Evolutionary conservation across 1,139 yeast genomes (phyloP).

Genomic region (Suhomyces bokatorum): DNA sequence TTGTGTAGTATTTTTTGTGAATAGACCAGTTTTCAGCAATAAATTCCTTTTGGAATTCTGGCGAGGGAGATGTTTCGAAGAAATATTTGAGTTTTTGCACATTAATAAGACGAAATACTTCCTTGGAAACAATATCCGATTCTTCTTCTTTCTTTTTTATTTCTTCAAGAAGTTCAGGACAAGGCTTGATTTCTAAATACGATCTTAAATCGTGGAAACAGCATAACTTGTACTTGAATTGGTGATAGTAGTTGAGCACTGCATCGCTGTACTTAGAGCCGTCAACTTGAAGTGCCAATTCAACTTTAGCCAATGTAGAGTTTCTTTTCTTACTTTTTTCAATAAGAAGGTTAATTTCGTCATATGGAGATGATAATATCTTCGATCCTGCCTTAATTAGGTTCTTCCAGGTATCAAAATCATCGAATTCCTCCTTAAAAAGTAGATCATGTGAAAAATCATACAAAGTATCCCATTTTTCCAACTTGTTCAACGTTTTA

Average conservation of each 20-base stretch:
- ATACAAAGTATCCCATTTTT: slow-evolving; percentile 45
- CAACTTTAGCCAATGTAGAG: slow-evolving; percentile 53
- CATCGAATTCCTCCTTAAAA: slow-evolving; percentile 49
- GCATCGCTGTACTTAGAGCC: slow-evolving; percentile 22
- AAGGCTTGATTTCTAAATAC: slow-evolving; percentile 23
- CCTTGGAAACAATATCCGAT: slow-evolving; percentile 19
- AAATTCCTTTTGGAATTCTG: slow-evolving; percentile 20
- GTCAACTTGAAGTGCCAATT: slow-evolving; percentile 32
- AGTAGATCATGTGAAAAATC: slow-evolving; percentile 36
- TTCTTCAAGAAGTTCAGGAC: background rate
- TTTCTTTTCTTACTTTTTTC: slow-evolving; percentile 46
- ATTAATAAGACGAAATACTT: slow-evolving; percentile 48
- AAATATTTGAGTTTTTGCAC: slow-evolving; percentile 45
- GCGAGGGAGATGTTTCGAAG: slow-evolving; percentile 17
- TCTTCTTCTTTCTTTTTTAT: slow-evolving; percentile 10
- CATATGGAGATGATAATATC: slow-evolving; percentile 4
- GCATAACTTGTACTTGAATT: slow-evolving; percentile 54
- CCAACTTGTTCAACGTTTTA: slow-evolving; percentile 38
- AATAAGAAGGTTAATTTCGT: slow-evolving; percentile 24
- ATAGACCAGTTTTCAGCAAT: slow-evolving; percentile 30
- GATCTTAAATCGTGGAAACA: slow-evolving; percentile 58
- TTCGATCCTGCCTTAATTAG: slow-evolving; percentile 39
- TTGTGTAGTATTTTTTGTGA: slow-evolving; percentile 30
- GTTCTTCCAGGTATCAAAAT: slow-evolving; percentile 60
- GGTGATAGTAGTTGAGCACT: slow-evolving; percentile 42